Percentiles rank a stretch among this genome's conserved stretches.
Evolutionary conservation across 768 basidiomycete genomes (phyloP).

Genomic region (Mycena haematopus): DNA sequence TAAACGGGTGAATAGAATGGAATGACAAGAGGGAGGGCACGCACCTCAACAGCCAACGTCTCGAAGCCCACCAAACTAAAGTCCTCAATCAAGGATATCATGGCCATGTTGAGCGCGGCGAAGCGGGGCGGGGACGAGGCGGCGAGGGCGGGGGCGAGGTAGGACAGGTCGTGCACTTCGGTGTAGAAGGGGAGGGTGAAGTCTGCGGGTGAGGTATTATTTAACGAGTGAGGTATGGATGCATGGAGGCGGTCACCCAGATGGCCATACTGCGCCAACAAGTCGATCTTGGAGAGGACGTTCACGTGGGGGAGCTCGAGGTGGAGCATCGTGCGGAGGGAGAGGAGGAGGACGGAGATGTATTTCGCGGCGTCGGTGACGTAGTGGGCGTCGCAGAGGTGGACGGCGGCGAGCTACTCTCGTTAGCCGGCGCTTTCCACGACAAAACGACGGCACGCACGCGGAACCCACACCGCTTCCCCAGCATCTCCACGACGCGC

Average conservation of each 20-base stretch:
- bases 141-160: conserved; percentile 79
- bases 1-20: neutral
- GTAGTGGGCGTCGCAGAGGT: conserved; percentile 96
- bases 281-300: conserved; percentile 94
- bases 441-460: conserved; percentile 56
- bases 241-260: conserved; percentile 64
- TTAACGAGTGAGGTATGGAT: too few relatives aligned
- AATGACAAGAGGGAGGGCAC: neutral
- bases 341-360: conserved; percentile 88
- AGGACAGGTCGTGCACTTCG: conserved; percentile 93
- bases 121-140: conserved; percentile 67
- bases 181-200: conserved; percentile 99
- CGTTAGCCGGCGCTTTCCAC: conserved; percentile 20
- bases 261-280: conserved; percentile 90
- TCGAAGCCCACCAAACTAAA: conserved; percentile 94
- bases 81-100: conserved; percentile 94
- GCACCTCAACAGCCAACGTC: conserved; percentile 93
- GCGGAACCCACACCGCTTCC: conserved; percentile 75
- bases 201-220: conserved; percentile 52
- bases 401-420: conserved; percentile 85
- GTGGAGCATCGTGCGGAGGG: conserved; percentile 96
- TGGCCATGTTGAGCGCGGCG: conserved; percentile 82
- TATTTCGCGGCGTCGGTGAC: conserved; percentile 97
- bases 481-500: conserved; percentile 72
- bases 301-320: conserved; percentile 98